A percentile compares a stretch with the other conserved stretches of the same genome.
Conservation (phyloP, 768 basidiomycete species). For the Pleurotus ostreatus region DNA sequence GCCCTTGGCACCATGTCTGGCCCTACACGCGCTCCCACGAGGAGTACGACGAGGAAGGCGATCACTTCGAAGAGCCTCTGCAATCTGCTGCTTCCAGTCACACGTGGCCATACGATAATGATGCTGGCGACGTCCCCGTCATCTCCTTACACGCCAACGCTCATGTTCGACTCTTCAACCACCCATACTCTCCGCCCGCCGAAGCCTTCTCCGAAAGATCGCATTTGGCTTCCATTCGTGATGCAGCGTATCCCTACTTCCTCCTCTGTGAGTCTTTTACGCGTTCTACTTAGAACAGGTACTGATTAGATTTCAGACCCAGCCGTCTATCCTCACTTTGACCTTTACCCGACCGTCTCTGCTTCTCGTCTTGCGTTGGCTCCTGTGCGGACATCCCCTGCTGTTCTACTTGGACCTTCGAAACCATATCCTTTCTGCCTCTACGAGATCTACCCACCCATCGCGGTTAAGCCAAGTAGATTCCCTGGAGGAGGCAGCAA, state of each 20-base stretch:
- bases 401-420: background rate
- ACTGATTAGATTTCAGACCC: slow-evolving; percentile 19
- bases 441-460: background rate
- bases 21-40: background rate
- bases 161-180: background rate
- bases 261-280: slow-evolving; percentile 23
- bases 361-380: background rate
- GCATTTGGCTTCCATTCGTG: background rate
- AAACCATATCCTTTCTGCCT: background rate
- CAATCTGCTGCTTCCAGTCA: background rate
- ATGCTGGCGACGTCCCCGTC: too few relatives aligned
- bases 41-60: background rate
- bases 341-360: slow-evolving; percentile 21
- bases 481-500: background rate
- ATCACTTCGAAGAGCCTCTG: background rate
- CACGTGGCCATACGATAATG: background rate
- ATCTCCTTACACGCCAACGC: background rate
- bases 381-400: background rate
- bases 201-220: background rate
- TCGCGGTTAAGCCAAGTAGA: background rate
- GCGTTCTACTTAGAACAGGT: background rate
- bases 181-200: background rate
- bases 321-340: slow-evolving; percentile 30
- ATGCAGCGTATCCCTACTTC: slow-evolving; percentile 19
- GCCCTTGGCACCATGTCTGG: slow-evolving; percentile 17